phyloP scores from a whole-genome alignment of 2,329 filamentous ascomycete genomes.

The Tolypocladium endophyticum region DNA sequence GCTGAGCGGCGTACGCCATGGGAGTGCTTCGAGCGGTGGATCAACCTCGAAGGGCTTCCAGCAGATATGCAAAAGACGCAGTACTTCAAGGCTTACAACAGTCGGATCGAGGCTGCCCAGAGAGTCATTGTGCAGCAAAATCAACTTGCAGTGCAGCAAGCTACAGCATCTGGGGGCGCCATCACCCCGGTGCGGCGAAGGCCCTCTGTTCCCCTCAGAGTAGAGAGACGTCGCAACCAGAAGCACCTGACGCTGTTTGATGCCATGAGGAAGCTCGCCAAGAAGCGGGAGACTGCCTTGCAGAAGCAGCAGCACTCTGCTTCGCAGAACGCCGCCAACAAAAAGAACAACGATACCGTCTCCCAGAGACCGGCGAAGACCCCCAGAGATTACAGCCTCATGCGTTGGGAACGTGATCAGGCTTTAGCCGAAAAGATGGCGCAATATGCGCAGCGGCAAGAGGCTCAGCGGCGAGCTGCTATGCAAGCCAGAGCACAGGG shows the following conservation, averaged over 20 bases:
- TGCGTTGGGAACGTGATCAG: slow-evolving; percentile 81
- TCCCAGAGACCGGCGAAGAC: slow-evolving; percentile 54
- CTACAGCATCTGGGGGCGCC: slow-evolving; percentile 25
- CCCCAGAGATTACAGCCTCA: slow-evolving; percentile 79
- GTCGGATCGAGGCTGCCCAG: slow-evolving; percentile 49
- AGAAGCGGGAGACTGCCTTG: slow-evolving; percentile 76
- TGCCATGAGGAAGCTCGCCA: slow-evolving; percentile 88
- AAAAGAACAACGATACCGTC: slow-evolving; percentile 63
- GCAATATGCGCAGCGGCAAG: slow-evolving; percentile 47
- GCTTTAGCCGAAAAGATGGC: slow-evolving; percentile 50
- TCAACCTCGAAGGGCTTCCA: slow-evolving; percentile 80
- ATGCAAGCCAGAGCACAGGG: slow-evolving; percentile 36
- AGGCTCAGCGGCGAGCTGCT: slow-evolving; percentile 41
- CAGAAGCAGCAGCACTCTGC: slow-evolving; percentile 88
- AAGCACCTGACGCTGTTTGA: slow-evolving; percentile 85
- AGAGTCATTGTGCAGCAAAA: slow-evolving; percentile 42
- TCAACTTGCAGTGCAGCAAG: slow-evolving; percentile 39
- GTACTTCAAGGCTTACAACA: slow-evolving; percentile 72
- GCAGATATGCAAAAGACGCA: slow-evolving; percentile 90
- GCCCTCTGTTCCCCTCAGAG: slow-evolving; percentile 68
- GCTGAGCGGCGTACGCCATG: slow-evolving; percentile 87
- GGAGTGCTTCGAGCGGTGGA: slow-evolving; percentile 98
- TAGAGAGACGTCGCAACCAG: slow-evolving; percentile 77
- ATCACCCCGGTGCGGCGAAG: slow-evolving; percentile 44
- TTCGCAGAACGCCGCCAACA: slow-evolving; percentile 63